These are phyloP conservation scores for Vigna trinervia DNA, from an alignment of 306 rosid genomes.

Conservation along the genomic window DNA sequence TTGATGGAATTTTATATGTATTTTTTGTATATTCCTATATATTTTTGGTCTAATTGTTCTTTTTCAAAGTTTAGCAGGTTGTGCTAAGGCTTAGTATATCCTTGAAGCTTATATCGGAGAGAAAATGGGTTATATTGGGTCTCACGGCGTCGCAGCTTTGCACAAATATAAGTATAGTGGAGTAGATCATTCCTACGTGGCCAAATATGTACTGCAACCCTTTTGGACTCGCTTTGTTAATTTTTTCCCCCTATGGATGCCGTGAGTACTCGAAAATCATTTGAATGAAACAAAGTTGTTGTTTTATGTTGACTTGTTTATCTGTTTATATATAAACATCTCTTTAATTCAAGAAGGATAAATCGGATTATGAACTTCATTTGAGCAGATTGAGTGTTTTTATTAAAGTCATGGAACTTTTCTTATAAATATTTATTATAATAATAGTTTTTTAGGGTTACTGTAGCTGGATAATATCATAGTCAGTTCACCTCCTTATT, in stretches of 20 bases:
- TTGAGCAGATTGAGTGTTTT: too few species aligned
- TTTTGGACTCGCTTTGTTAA: slow-evolving; percentile 84
- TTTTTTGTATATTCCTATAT: slow-evolving; percentile 19
- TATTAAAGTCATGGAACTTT: too few species aligned
- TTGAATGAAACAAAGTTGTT: slow-evolving; percentile 12
- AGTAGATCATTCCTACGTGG: slow-evolving; percentile 81
- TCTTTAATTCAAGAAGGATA: background rate
- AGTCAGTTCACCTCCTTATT: background rate
- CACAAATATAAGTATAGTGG: slow-evolving; percentile 87
- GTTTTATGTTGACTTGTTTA: slow-evolving; percentile 24
- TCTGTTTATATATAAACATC: slow-evolving; percentile 4
- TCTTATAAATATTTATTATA: too few species aligned
- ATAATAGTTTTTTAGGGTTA: too few species aligned
- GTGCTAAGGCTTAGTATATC: slow-evolving; percentile 44
- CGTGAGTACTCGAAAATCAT: slow-evolving; percentile 64
- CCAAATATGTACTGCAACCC: slow-evolving; percentile 94
- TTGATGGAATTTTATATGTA: slow-evolving; percentile 11
- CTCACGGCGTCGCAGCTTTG: slow-evolving; percentile 83
- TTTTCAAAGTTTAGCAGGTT: slow-evolving; percentile 53
- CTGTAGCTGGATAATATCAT: too few species aligned
- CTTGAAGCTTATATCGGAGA: slow-evolving; percentile 44
- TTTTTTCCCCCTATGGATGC: slow-evolving; percentile 97
- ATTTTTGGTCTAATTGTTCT: slow-evolving; percentile 33
- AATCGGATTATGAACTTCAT: background rate
- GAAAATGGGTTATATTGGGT: slow-evolving; percentile 85